Base-by-base conservation (phyloP, 805 yeast species). In the Groenewaldozyma salmanticensis region DNA sequence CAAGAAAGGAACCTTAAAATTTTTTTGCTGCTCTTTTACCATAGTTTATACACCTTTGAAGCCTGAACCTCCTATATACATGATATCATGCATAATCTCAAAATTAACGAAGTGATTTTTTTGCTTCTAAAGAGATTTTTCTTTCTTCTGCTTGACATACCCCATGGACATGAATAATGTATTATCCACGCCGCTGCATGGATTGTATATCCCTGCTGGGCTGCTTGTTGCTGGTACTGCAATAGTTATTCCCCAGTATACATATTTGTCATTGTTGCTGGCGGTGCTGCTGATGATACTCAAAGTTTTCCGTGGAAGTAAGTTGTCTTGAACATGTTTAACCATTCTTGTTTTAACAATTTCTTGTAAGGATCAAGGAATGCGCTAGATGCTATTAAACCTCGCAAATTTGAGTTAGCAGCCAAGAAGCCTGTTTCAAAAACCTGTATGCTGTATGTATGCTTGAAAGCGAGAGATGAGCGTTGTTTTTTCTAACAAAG, bases 331-430 rank as follows among this genome's bases (percentile, higher is more conserved):
- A 24, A 27, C n/a, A 19, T 17, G 27, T 13, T 22, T 7, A 17
- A 13, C 7, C 13, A 24, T 7, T 9, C 7, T 9, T 13, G 29
- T 24, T 24, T 13, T 24, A 24, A 24, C 13, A 13, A 13, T 24
- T 9, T 24, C 13, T 24, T 13, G 29, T 24, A n/a, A 24, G 29
- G 29, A 24, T 24, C 29, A 24, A 24, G 13, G 13, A 24, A 24
- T 24, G 29, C 13, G 13, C 13, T 24, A 24, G 29, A 24, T 13
- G 13, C 11, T 24, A 13, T 24, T 24, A 24, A 24, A 24, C 29
- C 29, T 24, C 11, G 7, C 13, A 7, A 7, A 24, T 7, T 24
- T 39, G 75, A 95, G 64, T 82, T 94, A 4, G 13, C 29, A 24
- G 29, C 7, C 13, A 24, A 24, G 13, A 13, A 9, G 13, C 29